Conservation (phyloP, 2,329 filamentous ascomycete species). For the Pseudohalonectria lignicola region DNA sequence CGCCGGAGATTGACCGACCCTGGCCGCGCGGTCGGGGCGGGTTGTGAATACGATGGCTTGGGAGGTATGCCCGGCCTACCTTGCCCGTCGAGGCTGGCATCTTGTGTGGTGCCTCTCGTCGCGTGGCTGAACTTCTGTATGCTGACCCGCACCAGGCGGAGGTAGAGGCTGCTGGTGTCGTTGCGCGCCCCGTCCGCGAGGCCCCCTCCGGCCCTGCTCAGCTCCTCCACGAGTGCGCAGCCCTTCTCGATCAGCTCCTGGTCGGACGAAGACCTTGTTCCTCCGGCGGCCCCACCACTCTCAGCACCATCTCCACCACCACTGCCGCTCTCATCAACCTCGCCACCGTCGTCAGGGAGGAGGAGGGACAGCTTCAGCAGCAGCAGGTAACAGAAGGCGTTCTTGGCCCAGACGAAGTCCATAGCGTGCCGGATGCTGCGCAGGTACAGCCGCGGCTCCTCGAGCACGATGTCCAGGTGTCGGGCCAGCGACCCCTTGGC, state of each 20-base stretch:
- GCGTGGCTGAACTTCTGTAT: neutral
- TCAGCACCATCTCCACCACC: neutral
- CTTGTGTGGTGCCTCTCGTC: too few species aligned
- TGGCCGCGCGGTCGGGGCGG: neutral
- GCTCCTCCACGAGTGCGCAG: neutral
- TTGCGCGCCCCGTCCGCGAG: neutral
- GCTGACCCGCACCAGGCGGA: neutral
- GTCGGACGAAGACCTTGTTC: too few species aligned
- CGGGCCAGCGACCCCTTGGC: slow-evolving; percentile 38
- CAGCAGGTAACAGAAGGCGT: slow-evolving; percentile 43
- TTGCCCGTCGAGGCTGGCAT: neutral
- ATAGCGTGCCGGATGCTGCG: slow-evolving; percentile 40
- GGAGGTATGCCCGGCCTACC: too few species aligned
- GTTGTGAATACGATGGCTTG: too few species aligned
- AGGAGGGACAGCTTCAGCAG: slow-evolving; percentile 40
- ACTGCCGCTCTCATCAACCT: neutral
- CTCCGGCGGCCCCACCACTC: neutral
- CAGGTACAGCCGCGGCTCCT: slow-evolving; percentile 33
- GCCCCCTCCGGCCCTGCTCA: neutral
- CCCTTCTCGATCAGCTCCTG: neutral
- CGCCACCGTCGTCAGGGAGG: slow-evolving; percentile 23
- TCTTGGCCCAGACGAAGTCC: slow-evolving; percentile 49
- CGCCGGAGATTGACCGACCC: too few species aligned
- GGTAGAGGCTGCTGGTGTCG: neutral
- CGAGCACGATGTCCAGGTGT: slow-evolving; percentile 36